Evolutionary conservation across 768 basidiomycete genomes (phyloP), one percentile per base, ranked within the genome.

Genomic region (Termitomyces sp.): DNA sequence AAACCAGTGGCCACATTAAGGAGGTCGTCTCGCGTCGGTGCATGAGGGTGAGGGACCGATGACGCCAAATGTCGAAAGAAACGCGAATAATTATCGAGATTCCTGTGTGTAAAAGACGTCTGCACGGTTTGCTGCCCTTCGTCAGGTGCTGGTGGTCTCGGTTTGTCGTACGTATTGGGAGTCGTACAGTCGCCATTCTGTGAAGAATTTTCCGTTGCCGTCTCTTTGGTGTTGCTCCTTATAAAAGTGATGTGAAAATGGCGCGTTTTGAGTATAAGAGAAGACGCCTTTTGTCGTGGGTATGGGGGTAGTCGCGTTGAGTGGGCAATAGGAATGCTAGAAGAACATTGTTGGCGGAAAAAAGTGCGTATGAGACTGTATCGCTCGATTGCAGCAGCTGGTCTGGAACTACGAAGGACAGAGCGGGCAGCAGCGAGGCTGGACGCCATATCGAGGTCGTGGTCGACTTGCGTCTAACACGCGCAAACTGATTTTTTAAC

Each of bases 21-120:
- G 58, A 98, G 87, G 68, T 98, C 92, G 46, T 97, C 94, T 44
- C 87, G 84, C 0, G 92, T 91, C 0, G 94, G 96, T 38, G 88
- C 78, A 61, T 84, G 86, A 49, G 83, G 76, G 65, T 86, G 87
- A 4, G 92, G 93, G 22, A 94, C 75, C 28, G 89, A 88, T 61
- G 82, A 69, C 0, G 91, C 91, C 8, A 94, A 79, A n/a, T 84
- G 80, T 43, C 84, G 86, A 64, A 92, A 89, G 65, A 92, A 87
- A n/a, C 77, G 80, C 3, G 93, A 83, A 66, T 94, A 94, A 64
- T 89, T 81, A 53, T 91, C 84, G 38, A 81, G 70, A 61, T 76
- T 69, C 58, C 69, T 69, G 18, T 61, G 56, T 22, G 57, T 38
- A 47, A 50, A 53, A 26, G 48, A 46, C 9, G 32, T 42, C 58